Evolutionary conservation across 1,284 basidiomycete species (phyloP), one percentile per base, ranked within the genome.

Genomic region (Peniophora sp.): DNA sequence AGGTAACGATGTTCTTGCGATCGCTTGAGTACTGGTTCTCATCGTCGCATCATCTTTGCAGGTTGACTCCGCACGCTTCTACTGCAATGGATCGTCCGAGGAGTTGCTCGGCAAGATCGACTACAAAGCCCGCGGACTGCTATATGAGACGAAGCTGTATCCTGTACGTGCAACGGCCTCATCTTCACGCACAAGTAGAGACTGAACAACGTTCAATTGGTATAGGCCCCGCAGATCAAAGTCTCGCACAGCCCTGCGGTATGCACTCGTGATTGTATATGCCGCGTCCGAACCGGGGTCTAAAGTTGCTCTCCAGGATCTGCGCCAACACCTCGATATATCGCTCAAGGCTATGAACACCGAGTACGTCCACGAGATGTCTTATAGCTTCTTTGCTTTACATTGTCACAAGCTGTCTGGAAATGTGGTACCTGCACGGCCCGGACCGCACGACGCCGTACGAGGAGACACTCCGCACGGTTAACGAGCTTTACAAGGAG

Each of bases 41-140:
- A 37, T 22, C 34, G 35, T 32, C 15, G 14, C 22, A 8, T 22
- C n/a, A 52, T 60, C 5, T 23, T 46, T 17, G 9, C 42, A 76
- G 75, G 64, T 78, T 44, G 81, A 83, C 59, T 79, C 76, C 3
- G 77, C 81, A 15, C 70, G 75, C 1, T 62, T 65, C 14, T 84
- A 83, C 59, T 53, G 62, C 12, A 65, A 61, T 17, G 76, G 77
- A 1, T 78, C 77, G 2, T 74, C 70, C 52, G 78, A 81, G 54
- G 67, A 72, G 52, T 69, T 68, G 46, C 60, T 75, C 23, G 70
- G 70, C 10, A 63, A 70, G 52, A 60, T 74, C 39, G 63, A 71
- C 48, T 65, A 69, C 60, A 62, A 68, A 51, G 53, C 60, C 41
- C 51, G 60, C 18, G 69, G 72, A 1, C 56, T 75, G 35, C 68